phyloP scores from a whole-genome alignment of 1,139 yeast genomes.

The Debaryomyces udenii region DNA sequence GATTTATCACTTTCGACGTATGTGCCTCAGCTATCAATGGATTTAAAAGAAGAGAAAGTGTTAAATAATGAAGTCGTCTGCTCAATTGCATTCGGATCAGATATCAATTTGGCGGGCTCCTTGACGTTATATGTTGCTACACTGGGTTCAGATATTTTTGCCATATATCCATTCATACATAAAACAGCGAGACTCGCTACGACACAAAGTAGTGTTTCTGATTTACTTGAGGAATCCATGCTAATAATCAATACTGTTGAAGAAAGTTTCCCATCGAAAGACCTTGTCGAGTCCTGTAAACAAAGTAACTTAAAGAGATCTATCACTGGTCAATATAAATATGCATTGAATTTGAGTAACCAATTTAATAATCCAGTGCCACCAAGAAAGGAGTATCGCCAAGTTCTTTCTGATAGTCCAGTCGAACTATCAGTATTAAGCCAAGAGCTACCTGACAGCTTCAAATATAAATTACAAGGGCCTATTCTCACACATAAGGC shows the following conservation, averaged over 20 bases:
- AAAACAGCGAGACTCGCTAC: constrained; percentile 25
- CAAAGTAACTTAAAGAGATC: constrained; percentile 20
- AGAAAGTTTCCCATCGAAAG: constrained; percentile 18
- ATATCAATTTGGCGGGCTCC: constrained; percentile 30
- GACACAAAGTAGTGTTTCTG: constrained; percentile 24
- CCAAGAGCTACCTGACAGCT: constrained; percentile 17
- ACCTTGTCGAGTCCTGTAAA: constrained; percentile 11
- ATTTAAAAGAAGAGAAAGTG: constrained; percentile 18
- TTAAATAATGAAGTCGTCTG: constrained; percentile 24
- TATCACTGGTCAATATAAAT: constrained; percentile 24
- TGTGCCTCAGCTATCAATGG: constrained; percentile 29
- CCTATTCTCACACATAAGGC: constrained; percentile 19
- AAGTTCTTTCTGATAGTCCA: constrained; percentile 13
- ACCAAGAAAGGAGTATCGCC: constrained; percentile 18
- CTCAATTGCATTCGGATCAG: constrained; percentile 43
- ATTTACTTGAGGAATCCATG: constrained; percentile 30
- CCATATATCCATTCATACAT: constrained; percentile 37
- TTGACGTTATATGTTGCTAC: constrained; percentile 41
- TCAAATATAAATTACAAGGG: constrained; percentile 26
- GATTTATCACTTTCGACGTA: constrained; percentile 31
- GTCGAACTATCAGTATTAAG: constrained; percentile 19
- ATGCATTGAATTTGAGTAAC: constrained; percentile 20
- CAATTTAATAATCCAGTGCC: constrained; percentile 19
- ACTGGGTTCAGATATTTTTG: constrained; percentile 26
- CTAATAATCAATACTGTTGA: constrained; percentile 23